Conservation (phyloP, 2,329 filamentous ascomycete genomes). For the Alternaria incomplexa region DNA sequence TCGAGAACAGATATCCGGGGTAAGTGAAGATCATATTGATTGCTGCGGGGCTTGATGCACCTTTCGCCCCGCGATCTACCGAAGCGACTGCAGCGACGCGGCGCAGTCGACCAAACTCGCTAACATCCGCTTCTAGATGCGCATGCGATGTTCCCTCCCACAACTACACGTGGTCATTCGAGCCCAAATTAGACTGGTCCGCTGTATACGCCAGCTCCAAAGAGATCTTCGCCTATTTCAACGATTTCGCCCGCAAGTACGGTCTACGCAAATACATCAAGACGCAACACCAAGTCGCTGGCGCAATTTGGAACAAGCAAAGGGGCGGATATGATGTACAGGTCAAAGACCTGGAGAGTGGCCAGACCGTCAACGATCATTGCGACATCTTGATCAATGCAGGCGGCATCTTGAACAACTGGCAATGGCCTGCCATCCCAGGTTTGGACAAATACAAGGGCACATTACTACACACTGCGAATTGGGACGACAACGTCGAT, state of each 20-base stretch:
- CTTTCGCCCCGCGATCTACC: slow-evolving; percentile 1
- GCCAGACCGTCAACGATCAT: slow-evolving; percentile 47
- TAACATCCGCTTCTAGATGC: slow-evolving; percentile 38
- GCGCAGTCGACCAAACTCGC: not conserved
- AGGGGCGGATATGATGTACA: slow-evolving; percentile 47
- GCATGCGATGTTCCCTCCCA: slow-evolving; percentile 60
- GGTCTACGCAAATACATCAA: slow-evolving; percentile 46
- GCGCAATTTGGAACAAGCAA: slow-evolving; percentile 47
- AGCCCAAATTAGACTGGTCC: slow-evolving; percentile 54
- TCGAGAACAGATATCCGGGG: slow-evolving; percentile 57
- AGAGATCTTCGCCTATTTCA: slow-evolving; percentile 54
- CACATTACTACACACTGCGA: slow-evolving; percentile 61
- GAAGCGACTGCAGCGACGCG: not conserved
- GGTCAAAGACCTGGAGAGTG: slow-evolving; percentile 38
- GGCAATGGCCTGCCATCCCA: slow-evolving; percentile 59
- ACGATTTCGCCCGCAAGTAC: slow-evolving; percentile 51
- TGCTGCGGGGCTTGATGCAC: not conserved
- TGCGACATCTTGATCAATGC: slow-evolving; percentile 59
- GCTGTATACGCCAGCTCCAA: slow-evolving; percentile 51
- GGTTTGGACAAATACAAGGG: slow-evolving; percentile 61
- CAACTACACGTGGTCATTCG: slow-evolving; percentile 60
- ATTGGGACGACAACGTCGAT: slow-evolving; percentile 61
- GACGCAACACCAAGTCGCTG: slow-evolving; percentile 40
- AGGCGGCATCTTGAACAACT: slow-evolving; percentile 59
- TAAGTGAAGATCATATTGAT: slow-evolving; percentile 23